phyloP scores from a whole-genome alignment of 257 asterid genomes.

The Scutellaria baicalensis region DNA sequence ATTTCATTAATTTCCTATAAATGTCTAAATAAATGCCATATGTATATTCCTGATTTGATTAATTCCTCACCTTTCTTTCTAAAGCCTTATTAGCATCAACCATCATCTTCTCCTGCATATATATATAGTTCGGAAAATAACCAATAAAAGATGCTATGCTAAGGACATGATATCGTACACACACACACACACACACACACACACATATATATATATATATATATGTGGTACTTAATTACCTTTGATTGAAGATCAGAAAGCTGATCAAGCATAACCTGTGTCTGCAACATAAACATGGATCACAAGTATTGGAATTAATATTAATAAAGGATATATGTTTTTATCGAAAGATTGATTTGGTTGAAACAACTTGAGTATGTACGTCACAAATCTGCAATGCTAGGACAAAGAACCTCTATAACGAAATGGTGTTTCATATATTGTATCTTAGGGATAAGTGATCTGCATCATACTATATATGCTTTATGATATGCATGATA shows the following conservation, averaged over 20 bases:
- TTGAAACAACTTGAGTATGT: no score
- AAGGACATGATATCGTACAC: no score
- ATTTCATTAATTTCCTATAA: background rate
- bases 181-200: no score
- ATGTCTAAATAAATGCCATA: background rate
- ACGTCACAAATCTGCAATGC: background rate
- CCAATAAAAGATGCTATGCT: no score
- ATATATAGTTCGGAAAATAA: background rate
- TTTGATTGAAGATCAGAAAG: constrained; percentile 88
- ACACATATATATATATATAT: background rate
- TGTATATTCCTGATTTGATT: background rate
- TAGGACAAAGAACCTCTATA: background rate
- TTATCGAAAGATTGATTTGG: no score
- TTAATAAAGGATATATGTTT: no score
- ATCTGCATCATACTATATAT: no score
- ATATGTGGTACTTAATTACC: constrained; percentile 42
- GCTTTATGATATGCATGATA: no score
- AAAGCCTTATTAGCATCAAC: constrained; percentile 73
- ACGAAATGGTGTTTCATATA: background rate
- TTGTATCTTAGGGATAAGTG: background rate
- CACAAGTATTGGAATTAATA: background rate
- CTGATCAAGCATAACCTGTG: constrained; percentile 85
- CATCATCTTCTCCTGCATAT: constrained; percentile 81
- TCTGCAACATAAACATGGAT: constrained; percentile 36
- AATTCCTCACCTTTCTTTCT: constrained; percentile 69